Percentiles rank a stretch among this genome's conserved stretches.
Conservation (phyloP, 73 alveolate species). For the Breviolum minutum region DNA sequence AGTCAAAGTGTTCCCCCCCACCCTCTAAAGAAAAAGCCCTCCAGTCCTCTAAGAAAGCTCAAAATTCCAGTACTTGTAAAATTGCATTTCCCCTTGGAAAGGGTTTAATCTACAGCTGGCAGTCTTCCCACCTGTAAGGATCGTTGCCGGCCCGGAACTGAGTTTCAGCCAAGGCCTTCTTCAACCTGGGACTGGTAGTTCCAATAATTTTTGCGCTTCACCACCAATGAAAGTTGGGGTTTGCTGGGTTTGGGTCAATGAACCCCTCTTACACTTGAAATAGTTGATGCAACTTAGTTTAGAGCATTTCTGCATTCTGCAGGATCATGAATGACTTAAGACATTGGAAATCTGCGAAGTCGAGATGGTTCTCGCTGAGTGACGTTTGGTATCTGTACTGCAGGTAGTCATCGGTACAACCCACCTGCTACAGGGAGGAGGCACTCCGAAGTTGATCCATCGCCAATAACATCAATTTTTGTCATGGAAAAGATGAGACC, state of each 20-base stretch:
- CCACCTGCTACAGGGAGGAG: slow-evolving; percentile 9
- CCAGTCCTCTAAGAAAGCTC: too few relatives aligned
- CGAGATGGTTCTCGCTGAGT: neutral
- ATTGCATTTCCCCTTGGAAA: too few relatives aligned
- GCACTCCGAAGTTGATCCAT: neutral
- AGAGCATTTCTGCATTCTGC: too few relatives aligned
- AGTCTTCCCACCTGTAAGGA: slow-evolving; percentile 42
- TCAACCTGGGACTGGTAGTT: slow-evolving; percentile 3
- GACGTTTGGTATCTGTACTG: slow-evolving; percentile 43
- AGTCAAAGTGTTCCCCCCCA: too few relatives aligned
- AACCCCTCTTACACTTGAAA: too few relatives aligned
- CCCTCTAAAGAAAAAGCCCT: neutral
- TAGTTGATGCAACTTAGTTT: too few relatives aligned
- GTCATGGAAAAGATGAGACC: neutral
- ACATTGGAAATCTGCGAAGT: too few relatives aligned
- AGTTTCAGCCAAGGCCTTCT: slow-evolving; percentile 28
- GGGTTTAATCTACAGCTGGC: too few relatives aligned
- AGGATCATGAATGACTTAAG: too few relatives aligned
- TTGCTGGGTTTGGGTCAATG: too few relatives aligned
- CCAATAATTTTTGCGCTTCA: neutral
- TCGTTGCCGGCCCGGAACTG: slow-evolving; percentile 36
- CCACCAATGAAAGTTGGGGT: neutral
- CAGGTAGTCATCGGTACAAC: neutral
- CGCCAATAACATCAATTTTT: neutral
- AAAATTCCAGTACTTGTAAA: too few relatives aligned